Percentiles rank a stretch among this genome's conserved stretches.
These are phyloP conservation scores for Zangia roseola DNA, from an alignment of 768 basidiomycete genomes.

Conservation along the genomic window DNA sequence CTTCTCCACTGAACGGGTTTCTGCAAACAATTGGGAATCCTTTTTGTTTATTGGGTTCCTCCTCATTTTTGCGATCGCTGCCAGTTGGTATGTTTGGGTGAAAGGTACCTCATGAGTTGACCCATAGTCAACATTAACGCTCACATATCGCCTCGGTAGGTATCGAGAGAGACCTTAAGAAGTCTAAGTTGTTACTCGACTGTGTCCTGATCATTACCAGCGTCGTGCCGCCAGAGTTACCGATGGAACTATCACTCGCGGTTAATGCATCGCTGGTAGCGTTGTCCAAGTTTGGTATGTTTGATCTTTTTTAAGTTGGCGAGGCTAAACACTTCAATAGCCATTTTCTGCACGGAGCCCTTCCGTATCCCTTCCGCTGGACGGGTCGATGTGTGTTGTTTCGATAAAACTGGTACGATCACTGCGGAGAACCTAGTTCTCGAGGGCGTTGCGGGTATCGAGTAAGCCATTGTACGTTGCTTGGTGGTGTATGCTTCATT, in stretches of 20 bases:
- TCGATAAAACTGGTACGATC: slow-evolving; percentile 99
- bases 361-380: slow-evolving; percentile 97
- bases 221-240: slow-evolving; percentile 95
- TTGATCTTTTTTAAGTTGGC: neutral
- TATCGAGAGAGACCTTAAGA: slow-evolving; percentile 89
- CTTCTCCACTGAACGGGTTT: slow-evolving; percentile 94
- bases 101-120: slow-evolving; percentile 60
- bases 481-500: neutral
- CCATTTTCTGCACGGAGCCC: slow-evolving; percentile 98
- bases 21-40: slow-evolving; percentile 92
- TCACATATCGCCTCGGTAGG: slow-evolving; percentile 43
- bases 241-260: slow-evolving; percentile 96
- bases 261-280: slow-evolving; percentile 96
- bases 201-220: slow-evolving; percentile 96
- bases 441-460: slow-evolving; percentile 88
- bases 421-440: slow-evolving; percentile 94
- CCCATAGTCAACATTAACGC: neutral
- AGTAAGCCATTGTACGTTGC: slow-evolving; percentile 52
- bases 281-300: slow-evolving; percentile 85
- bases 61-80: slow-evolving; percentile 95
- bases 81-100: slow-evolving; percentile 97
- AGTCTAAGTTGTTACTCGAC: slow-evolving; percentile 91
- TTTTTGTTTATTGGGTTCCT: slow-evolving; percentile 99
- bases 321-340: slow-evolving; percentile 38
- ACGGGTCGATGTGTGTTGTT: slow-evolving; percentile 96